Base-by-base conservation (phyloP, 176 grass and related monocot species). In the Zoysia japonica region DNA sequence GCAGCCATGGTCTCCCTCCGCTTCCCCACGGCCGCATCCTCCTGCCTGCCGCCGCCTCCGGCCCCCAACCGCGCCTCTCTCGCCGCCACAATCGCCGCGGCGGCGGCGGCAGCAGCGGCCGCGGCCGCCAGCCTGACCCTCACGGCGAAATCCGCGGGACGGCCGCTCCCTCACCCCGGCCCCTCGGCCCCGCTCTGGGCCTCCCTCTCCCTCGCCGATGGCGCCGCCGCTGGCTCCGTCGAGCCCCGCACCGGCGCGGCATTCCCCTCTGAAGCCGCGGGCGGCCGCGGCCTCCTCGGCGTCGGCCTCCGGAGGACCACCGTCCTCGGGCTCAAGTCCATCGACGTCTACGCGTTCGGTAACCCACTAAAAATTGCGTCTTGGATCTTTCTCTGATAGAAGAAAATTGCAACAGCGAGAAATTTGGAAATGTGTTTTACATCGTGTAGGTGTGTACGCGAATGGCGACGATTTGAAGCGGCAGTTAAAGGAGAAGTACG, bases 331-430 rank as follows among this genome's bases (percentile, higher is more conserved):
- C 83, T 98, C 83, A 98, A 92, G 86, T 75, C 76, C 53, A 94
- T 94, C 55, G 86, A 90, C 85, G 89, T 93, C 56, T 98, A 98
- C 17, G 87, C 92, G 0, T 98, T 94, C 68, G 95, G 95, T 98
- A 98, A 83, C 70, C 50, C 41, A 14, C 62, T 55, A 55, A 55
- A 61, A 14, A n/a, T 52, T 9, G 1, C 55, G 54, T 15, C 8
- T 71, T 69, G 71, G 50, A 61, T 73, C 68, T 36, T 16, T 66
- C 56, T 16, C 12, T 54, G 9, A 13, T 45, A 12, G 49, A 60
- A 59, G 42, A 61, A 65, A 72, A 73, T 40, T 19, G 60, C 15
- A 28, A 47, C 19, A 38, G 9, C 3, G 19, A 17, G 49, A 41
- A 12, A n/a, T 13, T 63, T 38, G 12, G 61, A 13, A 44, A 55